phyloP scores from a whole-genome alignment of 805 yeast genomes.

The Barnettozyma salicaria region DNA sequence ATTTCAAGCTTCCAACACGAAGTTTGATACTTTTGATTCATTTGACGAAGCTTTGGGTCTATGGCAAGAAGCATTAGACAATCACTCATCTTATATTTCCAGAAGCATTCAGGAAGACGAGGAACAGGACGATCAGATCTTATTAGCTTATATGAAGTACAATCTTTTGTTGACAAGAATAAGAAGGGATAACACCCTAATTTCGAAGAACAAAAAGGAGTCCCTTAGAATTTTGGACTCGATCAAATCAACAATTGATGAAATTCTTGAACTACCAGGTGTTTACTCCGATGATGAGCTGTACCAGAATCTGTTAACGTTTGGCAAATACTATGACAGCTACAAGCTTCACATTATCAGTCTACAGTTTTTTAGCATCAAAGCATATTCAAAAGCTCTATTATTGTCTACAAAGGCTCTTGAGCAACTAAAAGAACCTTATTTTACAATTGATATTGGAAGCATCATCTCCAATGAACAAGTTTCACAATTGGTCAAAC shows the following conservation, averaged over 20 bases:
- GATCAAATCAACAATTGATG: slow-evolving; percentile 46
- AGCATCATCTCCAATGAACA: slow-evolving; percentile 34
- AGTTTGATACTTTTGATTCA: slow-evolving; percentile 33
- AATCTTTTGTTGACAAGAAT: slow-evolving; percentile 58
- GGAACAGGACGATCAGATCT: slow-evolving; percentile 65
- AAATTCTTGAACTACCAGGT: slow-evolving; percentile 81
- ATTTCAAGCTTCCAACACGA: slow-evolving; percentile 34
- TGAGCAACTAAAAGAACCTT: slow-evolving; percentile 15
- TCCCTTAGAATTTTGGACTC: slow-evolving; percentile 32
- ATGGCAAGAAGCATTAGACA: slow-evolving; percentile 66
- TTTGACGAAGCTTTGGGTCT: slow-evolving; percentile 53
- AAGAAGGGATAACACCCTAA: slow-evolving; percentile 51
- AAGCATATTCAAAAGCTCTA: slow-evolving; percentile 42
- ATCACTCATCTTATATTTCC: slow-evolving; percentile 51
- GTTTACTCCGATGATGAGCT: slow-evolving; percentile 80
- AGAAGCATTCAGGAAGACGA: slow-evolving; percentile 45
- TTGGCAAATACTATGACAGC: slow-evolving; percentile 43
- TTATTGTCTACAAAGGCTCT: slow-evolving; percentile 35
- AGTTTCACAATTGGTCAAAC: slow-evolving; percentile 22
- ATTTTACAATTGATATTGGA: slow-evolving; percentile 12
- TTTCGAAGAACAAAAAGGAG: slow-evolving; percentile 28
- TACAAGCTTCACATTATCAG: slow-evolving; percentile 41
- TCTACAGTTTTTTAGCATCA: slow-evolving; percentile 35
- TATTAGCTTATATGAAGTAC: slow-evolving; percentile 71
- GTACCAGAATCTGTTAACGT: slow-evolving; percentile 42